Conservation (phyloP, 2,329 filamentous ascomycete species). For the Trichoderma sp. region DNA sequence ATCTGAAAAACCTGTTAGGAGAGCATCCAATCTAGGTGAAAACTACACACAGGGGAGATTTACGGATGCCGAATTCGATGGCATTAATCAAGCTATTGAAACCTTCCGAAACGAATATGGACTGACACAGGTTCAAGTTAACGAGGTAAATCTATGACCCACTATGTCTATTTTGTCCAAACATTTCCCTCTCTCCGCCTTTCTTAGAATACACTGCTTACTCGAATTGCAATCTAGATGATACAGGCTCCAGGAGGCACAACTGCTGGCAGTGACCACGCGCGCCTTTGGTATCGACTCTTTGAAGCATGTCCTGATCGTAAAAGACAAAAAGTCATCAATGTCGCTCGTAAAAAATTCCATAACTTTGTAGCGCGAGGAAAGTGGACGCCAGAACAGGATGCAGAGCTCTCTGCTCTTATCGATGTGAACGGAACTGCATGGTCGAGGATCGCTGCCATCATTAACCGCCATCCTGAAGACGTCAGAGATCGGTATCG, state of each 20-base stretch:
- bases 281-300: conserved; percentile 56
- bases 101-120: conserved; percentile 49
- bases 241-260: conserved; percentile 45
- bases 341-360: conserved; percentile 63
- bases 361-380: conserved; percentile 66
- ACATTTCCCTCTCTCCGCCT: background rate
- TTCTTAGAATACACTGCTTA: conserved; percentile 15
- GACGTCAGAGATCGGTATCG: conserved; percentile 73
- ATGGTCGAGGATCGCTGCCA: conserved; percentile 65
- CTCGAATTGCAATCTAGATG: conserved; percentile 35
- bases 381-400: conserved; percentile 47
- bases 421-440: conserved; percentile 49
- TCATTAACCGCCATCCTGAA: conserved; percentile 65
- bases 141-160: conserved; percentile 43
- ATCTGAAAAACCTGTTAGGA: conserved; percentile 26
- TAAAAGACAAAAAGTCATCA: conserved; percentile 57
- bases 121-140: conserved; percentile 52
- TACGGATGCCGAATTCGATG: conserved; percentile 47
- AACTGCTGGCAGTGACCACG: conserved; percentile 42
- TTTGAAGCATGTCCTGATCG: conserved; percentile 53
- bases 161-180: background rate
- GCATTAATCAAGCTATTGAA: conserved; percentile 49
- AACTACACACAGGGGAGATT: conserved; percentile 49
- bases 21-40: conserved; percentile 32
- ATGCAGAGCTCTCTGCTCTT: conserved; percentile 43